Evolutionary conservation across 345 rosid species (phyloP), one percentile per base, ranked within the genome.

Genomic region (Microcos paniculata): DNA sequence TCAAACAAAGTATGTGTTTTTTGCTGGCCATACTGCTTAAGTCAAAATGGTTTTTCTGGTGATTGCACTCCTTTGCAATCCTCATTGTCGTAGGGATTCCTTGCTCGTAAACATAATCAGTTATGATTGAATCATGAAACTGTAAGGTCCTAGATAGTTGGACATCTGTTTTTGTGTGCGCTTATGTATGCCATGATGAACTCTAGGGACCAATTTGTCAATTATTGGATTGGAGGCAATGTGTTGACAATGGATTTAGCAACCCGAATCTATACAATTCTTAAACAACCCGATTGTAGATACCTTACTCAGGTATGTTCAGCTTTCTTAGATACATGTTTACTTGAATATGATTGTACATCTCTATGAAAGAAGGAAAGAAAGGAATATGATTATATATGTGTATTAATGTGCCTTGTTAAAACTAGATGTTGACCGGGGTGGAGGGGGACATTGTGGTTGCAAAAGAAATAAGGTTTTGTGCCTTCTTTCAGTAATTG

Each of bases 221-320:
- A 84, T 61, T 93, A 89, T 77, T 96, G 98, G 99, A 77, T 93
- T 78, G 87, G 85, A 81, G 79, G 87, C 62, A 88, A 92, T 78
- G 75, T 96, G 89, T 76, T 93, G 81, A 82, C 88, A 6, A 78
- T 90, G 97, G 97, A 96, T 75, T 40, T 74, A 78, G 87, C 91
- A 26, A 86, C 94, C 57, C 91, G 84, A 76, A 82, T 92, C 33
- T 93, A 80, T 79, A 86, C 76, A 71, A 81, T 93, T 79, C 77
- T 96, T 73, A 93, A 90, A 87, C 92, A 91, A 74, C 93, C 92
- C 75, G 87, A 84, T 67, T 71, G 80, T 77, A 87, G 88, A 64
- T 90, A 88, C 87, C 94, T 96, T 43, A 87, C 89, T 80, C 88
- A 93, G 98, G 99, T 96, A 73, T 77, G 67, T 77, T 72, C 57